Conservation (phyloP, 2,329 filamentous ascomycete species). For the Fusarium proliferatum region DNA sequence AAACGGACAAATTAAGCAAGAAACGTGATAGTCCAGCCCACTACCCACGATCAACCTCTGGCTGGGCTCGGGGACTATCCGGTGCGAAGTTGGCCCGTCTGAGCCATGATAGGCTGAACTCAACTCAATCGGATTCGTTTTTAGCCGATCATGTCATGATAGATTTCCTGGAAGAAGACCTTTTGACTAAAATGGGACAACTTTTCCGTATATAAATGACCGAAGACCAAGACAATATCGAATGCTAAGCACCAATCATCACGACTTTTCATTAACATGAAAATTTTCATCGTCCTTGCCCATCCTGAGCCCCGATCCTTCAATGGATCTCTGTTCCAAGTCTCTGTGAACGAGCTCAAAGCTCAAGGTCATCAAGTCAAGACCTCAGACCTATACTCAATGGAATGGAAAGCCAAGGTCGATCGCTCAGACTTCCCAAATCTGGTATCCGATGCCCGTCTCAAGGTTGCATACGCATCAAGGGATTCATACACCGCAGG, state of each 20-base stretch:
- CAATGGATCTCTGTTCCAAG: slow-evolving; percentile 11
- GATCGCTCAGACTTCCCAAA: slow-evolving; percentile 16
- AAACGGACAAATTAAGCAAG: not conserved
- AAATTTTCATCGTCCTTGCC: slow-evolving; percentile 21
- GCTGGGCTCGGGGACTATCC: not conserved
- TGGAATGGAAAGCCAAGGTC: slow-evolving; percentile 27
- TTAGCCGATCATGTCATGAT: not conserved
- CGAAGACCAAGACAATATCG: not conserved
- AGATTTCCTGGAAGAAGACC: not conserved
- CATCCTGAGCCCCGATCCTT: slow-evolving; percentile 26
- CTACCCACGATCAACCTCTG: not conserved
- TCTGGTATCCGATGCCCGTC: not conserved
- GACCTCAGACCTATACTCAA: slow-evolving; percentile 26
- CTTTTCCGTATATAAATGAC: not conserved
- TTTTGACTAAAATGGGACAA: not conserved
- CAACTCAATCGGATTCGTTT: not conserved
- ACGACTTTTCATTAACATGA: not conserved
- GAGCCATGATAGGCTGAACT: not conserved
- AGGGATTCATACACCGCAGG: not conserved
- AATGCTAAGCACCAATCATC: not conserved
- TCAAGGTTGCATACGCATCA: slow-evolving; percentile 6
- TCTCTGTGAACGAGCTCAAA: slow-evolving; percentile 13
- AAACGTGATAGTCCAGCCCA: not conserved
- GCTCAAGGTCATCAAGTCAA: slow-evolving; percentile 21
- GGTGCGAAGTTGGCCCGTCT: not conserved